Evolutionary conservation across 306 rosid genomes (phyloP), one percentile per base, ranked within the genome.

Genomic region (Datisca glomerata): DNA sequence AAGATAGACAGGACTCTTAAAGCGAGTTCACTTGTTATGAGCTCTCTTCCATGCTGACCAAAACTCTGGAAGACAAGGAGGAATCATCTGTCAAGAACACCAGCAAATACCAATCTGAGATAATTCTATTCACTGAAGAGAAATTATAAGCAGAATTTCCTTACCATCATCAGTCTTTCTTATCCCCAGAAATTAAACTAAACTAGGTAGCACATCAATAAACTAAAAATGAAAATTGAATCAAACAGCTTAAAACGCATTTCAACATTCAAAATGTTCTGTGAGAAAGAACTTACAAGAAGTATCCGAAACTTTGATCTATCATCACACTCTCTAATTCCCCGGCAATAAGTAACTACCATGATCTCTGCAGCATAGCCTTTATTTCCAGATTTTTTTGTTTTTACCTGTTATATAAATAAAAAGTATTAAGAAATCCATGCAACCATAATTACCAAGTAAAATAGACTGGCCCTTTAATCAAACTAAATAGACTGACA

Each of bases 51-150:
- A 59, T 84, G 98, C 96, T 91, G 98, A 61, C 98, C 98, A 68
- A 91, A 91, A 91, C 98, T 91, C 98, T 91, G 98, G 96, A 85
- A 91, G 84, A 91, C 96, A 91, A 91, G 92, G 96, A 91, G 92
- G 94, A 91, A 91, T 80, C 84, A 80, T 91, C 98, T 91, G 98
- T 91, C 98, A 89, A 80, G 79, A 80, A 91, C 67, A 80, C 67
- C 83, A 85, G 80, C 66, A 72, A 78, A 80, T 74, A 74, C 81
- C 75, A 78, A 73, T 70, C 77, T 75, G 92, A 75, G 96, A 81
- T 49, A 55, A n/a, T 62, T 53, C 76, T 71, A 70, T 52, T 57
- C 71, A 45, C 80, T 79, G 47, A 43, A 57, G 41, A 37, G 42
- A 70, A 44, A 92, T 75, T 91, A 91, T 96, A 53, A 91, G 72